phyloP scores from a whole-genome alignment of 257 asterid species.

The Dorcoceras hygrometricum region DNA sequence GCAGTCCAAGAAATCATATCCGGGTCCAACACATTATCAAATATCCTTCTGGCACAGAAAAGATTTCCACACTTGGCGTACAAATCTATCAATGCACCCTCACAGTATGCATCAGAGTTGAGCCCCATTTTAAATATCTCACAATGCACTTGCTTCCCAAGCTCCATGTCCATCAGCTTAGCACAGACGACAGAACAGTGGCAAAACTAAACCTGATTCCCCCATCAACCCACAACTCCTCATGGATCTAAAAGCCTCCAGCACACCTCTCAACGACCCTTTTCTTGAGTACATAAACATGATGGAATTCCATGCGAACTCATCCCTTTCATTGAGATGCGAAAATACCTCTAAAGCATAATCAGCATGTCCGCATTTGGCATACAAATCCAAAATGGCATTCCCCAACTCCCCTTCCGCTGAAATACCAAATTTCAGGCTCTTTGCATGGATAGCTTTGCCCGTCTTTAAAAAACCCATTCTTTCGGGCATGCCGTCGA shows the following conservation, averaged over 20 bases:
- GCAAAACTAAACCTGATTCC: constrained; percentile 45
- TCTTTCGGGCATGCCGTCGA: constrained; percentile 66
- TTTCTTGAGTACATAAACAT: constrained; percentile 36
- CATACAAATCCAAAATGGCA: constrained; percentile 80
- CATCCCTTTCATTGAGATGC: constrained; percentile 32
- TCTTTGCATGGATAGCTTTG: constrained; percentile 51
- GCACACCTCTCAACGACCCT: constrained; percentile 30
- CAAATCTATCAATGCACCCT: constrained; percentile 79
- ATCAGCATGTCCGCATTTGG: constrained; percentile 65
- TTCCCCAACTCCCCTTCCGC: constrained; percentile 50
- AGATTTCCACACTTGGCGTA: constrained; percentile 72
- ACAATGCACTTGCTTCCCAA: constrained; percentile 43
- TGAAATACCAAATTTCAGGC: constrained; percentile 50
- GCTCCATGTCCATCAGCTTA: constrained; percentile 33
- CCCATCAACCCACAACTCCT: constrained; percentile 26
- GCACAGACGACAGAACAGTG: constrained; percentile 43
- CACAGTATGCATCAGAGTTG: constrained; percentile 45
- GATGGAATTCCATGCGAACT: constrained; percentile 47
- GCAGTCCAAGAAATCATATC: constrained; percentile 84
- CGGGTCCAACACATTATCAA: constrained; percentile 48
- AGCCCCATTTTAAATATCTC: constrained; percentile 32
- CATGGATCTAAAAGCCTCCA: constrained; percentile 31
- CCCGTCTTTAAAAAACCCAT: constrained; percentile 35
- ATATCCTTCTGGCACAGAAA: constrained; percentile 56
- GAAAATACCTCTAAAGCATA: constrained; percentile 51